Evolutionary conservation across 1,139 yeast genomes (phyloP), one percentile per base, ranked within the genome.

Genomic region (Ogataea hybrid): DNA sequence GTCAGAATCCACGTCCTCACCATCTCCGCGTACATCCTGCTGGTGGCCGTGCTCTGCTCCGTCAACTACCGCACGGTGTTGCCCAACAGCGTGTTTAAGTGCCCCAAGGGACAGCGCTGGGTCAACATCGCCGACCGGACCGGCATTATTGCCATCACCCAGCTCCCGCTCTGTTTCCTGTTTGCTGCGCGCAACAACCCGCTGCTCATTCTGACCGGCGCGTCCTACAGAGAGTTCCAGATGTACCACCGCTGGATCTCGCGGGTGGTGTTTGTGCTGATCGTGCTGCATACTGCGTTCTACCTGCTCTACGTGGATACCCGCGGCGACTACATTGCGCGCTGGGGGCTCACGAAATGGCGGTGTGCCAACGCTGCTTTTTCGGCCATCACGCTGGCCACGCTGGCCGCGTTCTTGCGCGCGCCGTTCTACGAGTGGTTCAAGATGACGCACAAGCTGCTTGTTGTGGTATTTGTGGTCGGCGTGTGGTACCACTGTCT

Each of bases 101-200:
- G 60, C 30, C 39, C 49, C 6, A 54, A 41, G 28, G 60, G 58
- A 48, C 52, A 65, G 60, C 46, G 42, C 6, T 48, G 52, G 37
- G 63, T 62, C 22, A 52, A 80, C 73, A 59, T 72, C 46, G 85
- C 84, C 1, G 83, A 77, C 38, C 68, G 90, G 48, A 63, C 83
- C 0, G 84, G 87, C 23, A 69, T 80, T 25, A 57, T 82, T 30
- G 71, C 79, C 3, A 71, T 81, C 35, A 70, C 72, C 20, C 69
- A 79, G 52, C 57, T 79, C 51, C 88, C 89, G 0, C 52, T 79
- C 10, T 53, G 80, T 20, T 68, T 78, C 32, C 52, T 81, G 29
- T 79, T 81, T 62, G 82, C 81, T 0, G 81, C 85, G 0, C 66
- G 89, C 48, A 83, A 81, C 57, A 81, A 81, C 56, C 61, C 81